Evolutionary conservation across 176 grass and related monocot genomes (phyloP), one percentile per base, ranked within the genome.

Genomic region (Zoysia japonica): DNA sequence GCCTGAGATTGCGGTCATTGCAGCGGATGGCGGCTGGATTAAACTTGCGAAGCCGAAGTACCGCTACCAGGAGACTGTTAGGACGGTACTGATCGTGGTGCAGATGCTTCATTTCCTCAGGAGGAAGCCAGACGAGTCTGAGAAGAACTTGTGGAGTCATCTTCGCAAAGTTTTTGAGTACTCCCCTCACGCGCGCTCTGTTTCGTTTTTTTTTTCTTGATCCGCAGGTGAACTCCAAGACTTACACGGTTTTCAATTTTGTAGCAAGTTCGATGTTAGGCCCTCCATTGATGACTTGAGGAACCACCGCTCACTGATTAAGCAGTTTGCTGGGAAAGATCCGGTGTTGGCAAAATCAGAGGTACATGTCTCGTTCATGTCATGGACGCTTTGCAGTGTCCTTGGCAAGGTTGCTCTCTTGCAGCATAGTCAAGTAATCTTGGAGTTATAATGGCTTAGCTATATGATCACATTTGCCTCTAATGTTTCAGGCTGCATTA

Each of bases 21-120:
- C 78, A 0, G 79, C 36, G 17, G 81, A 93, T 54, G 84, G 79
- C 2, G 66, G 71, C 40, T 95, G 92, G 96, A 83, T 95, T 67
- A 72, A 7, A 57, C 81, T 99, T 3, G 39, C 79, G n/a, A 95
- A 85, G 50, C 92, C 92, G 0, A 82, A 70, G 64, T 89, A 82
- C 15, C 76, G 47, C 67, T 94, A 94, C 3, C 86, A 88, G 36
- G 51, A 55, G 11, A 47, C 9, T 1, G 65, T 91, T 62, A 47
- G 92, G 79, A 75, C 71, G 12, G 64, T 91, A 48, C 72, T 99
- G 69, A 91, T 99, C 50, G 91, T 81, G 0, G 65, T 72, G 53
- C 81, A 84, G 61, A 85, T 90, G 69, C 85, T 99, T 67, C 92
- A 99, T 60, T 95, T 93, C 77, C 46, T 95, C 11, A 91, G 66